These are phyloP conservation scores for Erodium trifolium DNA, from an alignment of 441 rosid species.

Conservation along the genomic window DNA sequence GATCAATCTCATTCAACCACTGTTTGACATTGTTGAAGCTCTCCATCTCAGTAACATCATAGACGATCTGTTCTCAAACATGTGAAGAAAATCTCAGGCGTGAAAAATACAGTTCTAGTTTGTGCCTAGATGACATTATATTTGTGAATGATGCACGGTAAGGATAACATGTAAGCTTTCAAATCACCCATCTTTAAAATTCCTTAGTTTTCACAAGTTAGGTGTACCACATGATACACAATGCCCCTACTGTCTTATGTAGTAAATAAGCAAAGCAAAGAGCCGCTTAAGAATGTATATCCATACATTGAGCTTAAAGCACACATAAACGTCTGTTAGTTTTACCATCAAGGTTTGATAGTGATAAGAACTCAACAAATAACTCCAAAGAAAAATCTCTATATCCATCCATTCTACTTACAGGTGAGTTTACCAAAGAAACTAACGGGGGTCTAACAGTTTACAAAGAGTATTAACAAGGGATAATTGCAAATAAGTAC, in stretches of 20 bases:
- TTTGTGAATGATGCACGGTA: no score
- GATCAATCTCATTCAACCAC: slow-evolving; percentile 81
- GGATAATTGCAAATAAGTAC: no score
- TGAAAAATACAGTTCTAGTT: no score
- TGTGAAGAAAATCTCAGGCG: not conserved
- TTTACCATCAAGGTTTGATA: not conserved
- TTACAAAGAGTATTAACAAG: not conserved
- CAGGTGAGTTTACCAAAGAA: not conserved
- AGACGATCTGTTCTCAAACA: slow-evolving; percentile 46
- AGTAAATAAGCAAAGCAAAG: no score
- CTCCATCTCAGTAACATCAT: not conserved
- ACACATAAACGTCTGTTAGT: not conserved
- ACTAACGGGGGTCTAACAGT: not conserved
- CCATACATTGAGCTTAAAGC: no score
- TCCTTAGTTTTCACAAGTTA: no score
- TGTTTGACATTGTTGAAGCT: slow-evolving; percentile 44
- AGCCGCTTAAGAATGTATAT: no score
- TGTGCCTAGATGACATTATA: no score
- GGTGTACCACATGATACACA: no score
- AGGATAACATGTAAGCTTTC: no score
- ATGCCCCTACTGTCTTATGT: no score
- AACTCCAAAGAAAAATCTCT: not conserved
- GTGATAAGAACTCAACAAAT: not conserved
- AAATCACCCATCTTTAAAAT: no score
- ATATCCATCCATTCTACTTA: not conserved